Evolutionary conservation across 2,329 filamentous ascomycete genomes (phyloP), one percentile per base, ranked within the genome.

Genomic region (Raffaelea deltoideospora): DNA sequence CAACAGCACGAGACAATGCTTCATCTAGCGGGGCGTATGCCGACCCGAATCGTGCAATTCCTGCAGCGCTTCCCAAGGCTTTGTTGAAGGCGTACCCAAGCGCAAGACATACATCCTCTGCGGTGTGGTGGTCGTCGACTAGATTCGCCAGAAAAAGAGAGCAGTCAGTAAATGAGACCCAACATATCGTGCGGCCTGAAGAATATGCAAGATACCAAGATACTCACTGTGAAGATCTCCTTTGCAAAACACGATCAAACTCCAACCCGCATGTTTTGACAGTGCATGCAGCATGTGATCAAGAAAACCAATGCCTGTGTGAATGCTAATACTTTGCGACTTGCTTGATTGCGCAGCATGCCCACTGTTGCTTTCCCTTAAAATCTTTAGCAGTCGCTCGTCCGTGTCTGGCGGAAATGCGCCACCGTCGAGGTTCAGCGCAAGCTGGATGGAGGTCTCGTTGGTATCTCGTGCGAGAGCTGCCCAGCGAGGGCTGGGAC

Each of bases 61-160:
- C 90, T 21, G 78, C 69, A 9, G 81, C 80, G 10, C 73, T 72
- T 44, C 81, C 79, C 30, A 98, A 73, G 14, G 87, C 84, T 34
- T 68, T 58, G 51, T 81, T 80, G 62, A 96, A 95, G 39, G 86
- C 85, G 47, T 69, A 67, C 34, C 90, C 90, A 18, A 98, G 75
- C 13, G 88, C 85, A 46, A 98, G 79, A 61, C 84, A 95, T 41
- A 84, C 80, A 56, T 98, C 90, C 66, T 98, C 90, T 45, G 87
- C 81, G 9, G 88, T 95, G 71, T 98, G 90, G 64, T 98, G 90
- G 68, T 96, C 90, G 63, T 98, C 90, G 57, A 98, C 86, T 88
- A 15, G 3, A 2, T 15, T 27, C 18, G n/a, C 3, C 14, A 26
- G 1, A 21, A 3, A n/a, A 11, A 18, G 1, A 13, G 2, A 17